Base-by-base conservation (phyloP, 331 rosid species). In the Dryas integrifolia region DNA sequence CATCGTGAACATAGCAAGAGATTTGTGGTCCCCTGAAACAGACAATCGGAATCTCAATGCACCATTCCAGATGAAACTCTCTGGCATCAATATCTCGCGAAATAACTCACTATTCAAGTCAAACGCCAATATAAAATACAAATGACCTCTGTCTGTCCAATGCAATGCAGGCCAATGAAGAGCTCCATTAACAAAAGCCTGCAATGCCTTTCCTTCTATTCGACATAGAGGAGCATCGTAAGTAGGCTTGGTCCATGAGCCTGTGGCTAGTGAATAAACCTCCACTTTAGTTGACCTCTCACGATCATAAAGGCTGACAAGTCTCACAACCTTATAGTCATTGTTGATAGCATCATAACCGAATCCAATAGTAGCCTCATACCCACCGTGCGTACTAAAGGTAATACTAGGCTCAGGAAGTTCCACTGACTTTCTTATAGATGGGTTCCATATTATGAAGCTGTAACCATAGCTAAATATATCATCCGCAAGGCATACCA, bases 221-320 rank as follows among this genome's bases (percentile, higher is more conserved):
- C 10, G 26, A 57, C 40, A 65, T 11, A 26, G 58, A 24, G 85
- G 85, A 74, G 74, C 40, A 61, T 35, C 43, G 9, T 0, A 35
- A 55, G 46, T 63, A 44, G 57, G 11, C 5, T 15, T 77, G 5
- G 47, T 80, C 87, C 87, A 80, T 7, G 43, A 50, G 16, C 72
- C 81, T 0, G 72, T 44, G 26, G 77, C 73, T 5, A 80, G 80
- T 3, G 88, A 81, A 53, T 56, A 84, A 74, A 80, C 63, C 58
- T 74, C 87, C 43, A 72, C 67, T 41, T 64, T 3, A 3, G 67
- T 73, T 47, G 46, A 56, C 47, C 10, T 5, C 38, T 5, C 15
- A 14, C 7, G 0, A 8, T 74, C 67, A 26, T 15, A 0, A 68
- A 65, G 45, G 69, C 40, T 61, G 21, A 56, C 57, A 40, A 84